Conservation (phyloP, 2,329 filamentous ascomycete species). For the Alternaria sp. region DNA sequence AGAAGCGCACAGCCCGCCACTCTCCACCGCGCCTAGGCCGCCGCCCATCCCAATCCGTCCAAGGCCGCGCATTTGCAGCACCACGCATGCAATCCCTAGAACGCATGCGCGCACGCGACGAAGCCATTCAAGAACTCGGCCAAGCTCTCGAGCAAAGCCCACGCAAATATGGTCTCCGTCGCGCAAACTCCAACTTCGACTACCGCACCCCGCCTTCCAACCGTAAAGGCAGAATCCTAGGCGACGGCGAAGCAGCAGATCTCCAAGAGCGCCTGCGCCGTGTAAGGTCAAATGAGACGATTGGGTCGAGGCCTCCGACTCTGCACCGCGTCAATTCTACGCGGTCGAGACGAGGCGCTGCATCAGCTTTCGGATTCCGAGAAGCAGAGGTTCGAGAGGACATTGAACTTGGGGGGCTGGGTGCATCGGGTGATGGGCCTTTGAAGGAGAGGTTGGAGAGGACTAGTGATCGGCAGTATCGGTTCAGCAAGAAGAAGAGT, state of each 20-base stretch:
- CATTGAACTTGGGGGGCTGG: conserved; percentile 40
- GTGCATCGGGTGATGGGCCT: conserved; percentile 27
- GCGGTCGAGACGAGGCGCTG: conserved; percentile 27
- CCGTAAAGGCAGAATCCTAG: conserved; percentile 40
- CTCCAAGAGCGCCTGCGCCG: conserved; percentile 37
- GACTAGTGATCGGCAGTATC: conserved; percentile 40
- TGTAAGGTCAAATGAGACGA: conserved; percentile 41
- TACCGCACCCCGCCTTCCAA: conserved; percentile 45
- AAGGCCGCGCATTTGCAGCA: conserved; percentile 60
- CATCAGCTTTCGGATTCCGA: conserved; percentile 42
- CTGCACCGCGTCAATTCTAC: conserved; percentile 30
- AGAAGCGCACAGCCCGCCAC: conserved; percentile 50
- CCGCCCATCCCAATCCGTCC: conserved; percentile 49
- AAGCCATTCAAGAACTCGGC: conserved; percentile 51
- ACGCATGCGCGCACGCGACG: conserved; percentile 50
- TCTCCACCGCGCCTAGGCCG: conserved; percentile 39
- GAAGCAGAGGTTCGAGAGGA: conserved; percentile 48
- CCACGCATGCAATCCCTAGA: conserved; percentile 60
- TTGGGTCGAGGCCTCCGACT: conserved; percentile 25
- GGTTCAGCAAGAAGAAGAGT: conserved; percentile 42
- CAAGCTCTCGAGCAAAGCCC: conserved; percentile 53
- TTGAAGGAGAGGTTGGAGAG: conserved; percentile 42
- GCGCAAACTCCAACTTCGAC: conserved; percentile 35
- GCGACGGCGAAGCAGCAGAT: conserved; percentile 37
- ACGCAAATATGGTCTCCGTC: conserved; percentile 47